Base-by-base conservation (phyloP, 2,329 filamentous ascomycete species). In the Scedosporium dehoogii region DNA sequence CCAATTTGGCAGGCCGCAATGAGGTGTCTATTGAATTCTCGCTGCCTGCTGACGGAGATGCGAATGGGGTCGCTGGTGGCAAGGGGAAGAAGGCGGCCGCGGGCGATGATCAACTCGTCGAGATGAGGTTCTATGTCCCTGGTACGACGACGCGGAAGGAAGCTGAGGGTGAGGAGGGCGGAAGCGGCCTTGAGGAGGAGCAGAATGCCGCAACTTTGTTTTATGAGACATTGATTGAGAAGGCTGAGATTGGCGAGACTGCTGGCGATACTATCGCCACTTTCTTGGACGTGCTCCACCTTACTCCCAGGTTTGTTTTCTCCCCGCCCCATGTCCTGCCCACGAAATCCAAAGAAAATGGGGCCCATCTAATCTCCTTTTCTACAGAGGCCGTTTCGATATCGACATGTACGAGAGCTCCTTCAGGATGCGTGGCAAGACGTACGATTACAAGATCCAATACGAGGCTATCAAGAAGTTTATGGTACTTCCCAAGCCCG, bases 371-470 rank as follows among this genome's bases (percentile, higher is more conserved):
- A 61, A 33, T 4, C 48, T 6, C 51, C 57, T 14, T 60, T n/a
- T 12, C 21, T 56, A 23, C 76, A 92, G 94, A 89, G 96, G 94
- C 74, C 93, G 94, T 68, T 99, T 99, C 82, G 94, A 97, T 74
- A 96, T 99, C 78, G 94, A 99, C 75, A 96, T 99, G 89, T 99
- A 99, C 83, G 94, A 97, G 75, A 88, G 86, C 16, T 97, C 94
- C 2, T 97, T 99, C 83, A 89, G 94, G 66, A 84, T 99, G 65
- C 93, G 94, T 67, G 94, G 94, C 71, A 99, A 99, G 79, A 99
- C 94, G 25, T 99, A 99, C 80, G 96, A 99, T 79, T 99, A 99
- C 85, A 99, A 99, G 84, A 97, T 99, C 67, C 92, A 97, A 74
- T 99, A 97, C 76, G 91, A 97, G 63, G 86, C 88, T 59, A 92